Conservation (phyloP, 1,139 yeast genomes). For the Blastobotrys capitulatus region DNA sequence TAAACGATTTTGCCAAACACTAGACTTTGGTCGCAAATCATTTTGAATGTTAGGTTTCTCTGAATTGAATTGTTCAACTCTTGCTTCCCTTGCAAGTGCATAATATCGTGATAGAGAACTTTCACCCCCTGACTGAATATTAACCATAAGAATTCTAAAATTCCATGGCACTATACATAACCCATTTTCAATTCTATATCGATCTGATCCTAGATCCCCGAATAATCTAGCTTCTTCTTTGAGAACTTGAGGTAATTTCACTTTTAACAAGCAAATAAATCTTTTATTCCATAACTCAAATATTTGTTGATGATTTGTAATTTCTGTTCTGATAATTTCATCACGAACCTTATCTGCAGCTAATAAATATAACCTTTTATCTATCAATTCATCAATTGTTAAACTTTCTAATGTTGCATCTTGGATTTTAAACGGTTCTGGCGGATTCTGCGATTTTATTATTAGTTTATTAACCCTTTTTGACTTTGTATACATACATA, state of each 20-base stretch:
- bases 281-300: slow-evolving; percentile 25
- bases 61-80: slow-evolving; percentile 17
- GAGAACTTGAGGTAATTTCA: slow-evolving; percentile 20
- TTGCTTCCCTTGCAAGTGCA: slow-evolving; percentile 28
- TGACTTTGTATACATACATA: slow-evolving; percentile 13
- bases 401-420: slow-evolving; percentile 16
- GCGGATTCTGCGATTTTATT: slow-evolving; percentile 17
- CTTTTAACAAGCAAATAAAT: slow-evolving; percentile 20
- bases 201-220: slow-evolving; percentile 23
- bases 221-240: slow-evolving; percentile 24
- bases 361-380: slow-evolving; percentile 20
- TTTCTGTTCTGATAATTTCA: slow-evolving; percentile 12
- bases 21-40: slow-evolving; percentile 4
- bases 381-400: slow-evolving; percentile 16
- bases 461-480: background rate
- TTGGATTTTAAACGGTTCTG: slow-evolving; percentile 20
- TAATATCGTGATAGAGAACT: slow-evolving; percentile 26
- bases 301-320: slow-evolving; percentile 15
- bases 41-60: background rate
- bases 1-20: slow-evolving; percentile 27
- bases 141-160: slow-evolving; percentile 24
- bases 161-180: slow-evolving; percentile 30
- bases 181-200: slow-evolving; percentile 24
- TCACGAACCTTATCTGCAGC: slow-evolving; percentile 24
- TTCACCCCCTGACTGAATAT: slow-evolving; percentile 27